Conservation (phyloP, 768 basidiomycete species). For the Mycena vitilis region DNA sequence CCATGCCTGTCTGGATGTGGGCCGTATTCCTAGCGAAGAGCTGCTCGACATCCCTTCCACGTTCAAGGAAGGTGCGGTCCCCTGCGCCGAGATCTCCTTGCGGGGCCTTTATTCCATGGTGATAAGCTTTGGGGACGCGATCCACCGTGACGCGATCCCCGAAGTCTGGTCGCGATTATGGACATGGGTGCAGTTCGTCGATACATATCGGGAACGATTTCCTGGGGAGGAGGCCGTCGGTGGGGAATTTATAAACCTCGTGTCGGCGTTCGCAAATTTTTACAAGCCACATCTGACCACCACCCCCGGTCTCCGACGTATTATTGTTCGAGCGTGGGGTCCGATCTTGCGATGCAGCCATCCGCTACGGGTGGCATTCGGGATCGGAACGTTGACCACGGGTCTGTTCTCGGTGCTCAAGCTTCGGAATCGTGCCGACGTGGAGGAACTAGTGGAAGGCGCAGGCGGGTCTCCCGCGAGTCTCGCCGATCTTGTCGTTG, state of each 20-base stretch:
- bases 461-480: not conserved
- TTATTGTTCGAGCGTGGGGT: not conserved
- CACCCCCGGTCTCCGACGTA: not conserved
- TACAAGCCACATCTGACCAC: not conserved
- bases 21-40: not conserved
- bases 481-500: not conserved
- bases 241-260: not conserved
- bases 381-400: not conserved
- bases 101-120: not conserved
- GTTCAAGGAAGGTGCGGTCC: not conserved
- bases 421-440: not conserved
- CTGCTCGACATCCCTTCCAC: not conserved
- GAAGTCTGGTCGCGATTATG: not conserved
- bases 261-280: not conserved
- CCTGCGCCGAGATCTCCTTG: not conserved
- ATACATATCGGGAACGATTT: not conserved
- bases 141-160: not conserved
- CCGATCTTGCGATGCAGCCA: not conserved
- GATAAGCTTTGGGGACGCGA: not conserved
- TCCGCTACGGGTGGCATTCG: not conserved
- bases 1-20: not conserved
- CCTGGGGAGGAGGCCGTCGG: not conserved
- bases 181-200: not conserved
- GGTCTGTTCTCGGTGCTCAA: not conserved
- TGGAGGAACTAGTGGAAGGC: not conserved